Evolutionary conservation across 2,329 filamentous ascomycete genomes (phyloP), one percentile per base, ranked within the genome.

Genomic region (Colletotrichum sp.): DNA sequence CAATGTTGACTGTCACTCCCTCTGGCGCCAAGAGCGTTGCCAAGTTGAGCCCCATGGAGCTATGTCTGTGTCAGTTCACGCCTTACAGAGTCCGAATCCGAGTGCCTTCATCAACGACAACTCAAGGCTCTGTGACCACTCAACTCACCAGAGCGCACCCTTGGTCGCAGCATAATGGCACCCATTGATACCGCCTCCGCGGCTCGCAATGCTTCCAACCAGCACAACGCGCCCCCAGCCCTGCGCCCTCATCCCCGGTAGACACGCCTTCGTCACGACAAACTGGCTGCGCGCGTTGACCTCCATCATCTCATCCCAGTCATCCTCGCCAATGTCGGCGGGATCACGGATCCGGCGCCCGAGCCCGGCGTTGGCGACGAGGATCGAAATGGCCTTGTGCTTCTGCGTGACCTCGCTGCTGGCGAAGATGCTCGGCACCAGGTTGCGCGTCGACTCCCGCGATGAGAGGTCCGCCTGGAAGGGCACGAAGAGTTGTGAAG

Each of bases 271-370:
- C 4, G 82, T 82, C 3, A 84, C 80, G 6, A 83, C 82, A 63
- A 85, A 84, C 63, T 84, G 83, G 71, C 82, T 83, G 16, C 82
- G 78, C 1, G 81, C 63, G 72, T 85, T 84, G 32, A 84, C 79
- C 36, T 84, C 83, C 78, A 85, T 81, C 74, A 84, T 79, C 62
- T 83, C 79, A 75, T 85, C 83, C 83, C 84, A 85, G 55, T 85
- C 83, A 4, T 83, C 82, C 39, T 85, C 84, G 39, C 71, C 72
- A 30, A 85, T 84, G 24, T 85, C 79, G 4, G 75, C 68, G 28
- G 83, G 77, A 71, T 85, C 82, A 1, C 83, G 81, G 36, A 85
- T 84, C 3, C 84, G 81, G n/a, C 79, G 80, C 3, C 83, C 83
- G 0, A 83, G 13, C 0, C 83, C 83, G 4, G 83, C 83, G 21